Evolutionary conservation across 148 eudicot species (phyloP).

Genomic region (Chenopodium suecicum): DNA sequence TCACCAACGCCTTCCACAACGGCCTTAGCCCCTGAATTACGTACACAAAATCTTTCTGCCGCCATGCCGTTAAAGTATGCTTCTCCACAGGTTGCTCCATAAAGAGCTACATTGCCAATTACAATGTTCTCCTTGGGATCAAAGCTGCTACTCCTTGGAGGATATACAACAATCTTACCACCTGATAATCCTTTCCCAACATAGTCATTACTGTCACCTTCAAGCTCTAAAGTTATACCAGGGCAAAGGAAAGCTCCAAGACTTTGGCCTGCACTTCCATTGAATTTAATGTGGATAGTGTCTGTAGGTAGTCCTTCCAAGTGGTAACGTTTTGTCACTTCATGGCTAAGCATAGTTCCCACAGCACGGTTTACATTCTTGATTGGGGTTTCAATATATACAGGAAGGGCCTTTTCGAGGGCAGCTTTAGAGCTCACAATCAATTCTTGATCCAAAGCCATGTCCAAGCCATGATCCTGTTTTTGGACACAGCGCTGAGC

Average conservation of each 20-base stretch:
- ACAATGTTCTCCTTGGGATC: slow-evolving; percentile 98
- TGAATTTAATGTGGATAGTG: slow-evolving; percentile 84
- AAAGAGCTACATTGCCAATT: slow-evolving; percentile 95
- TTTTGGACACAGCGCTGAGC: slow-evolving; percentile 90
- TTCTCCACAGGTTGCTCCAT: slow-evolving; percentile 90
- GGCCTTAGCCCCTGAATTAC: slow-evolving; percentile 95
- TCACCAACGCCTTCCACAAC: slow-evolving; percentile 99
- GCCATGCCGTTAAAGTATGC: slow-evolving; percentile 99
- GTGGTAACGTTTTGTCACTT: slow-evolving; percentile 87
- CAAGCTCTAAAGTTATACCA: slow-evolving; percentile 90
- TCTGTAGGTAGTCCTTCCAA: slow-evolving; percentile 70
- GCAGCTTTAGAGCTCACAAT: slow-evolving; percentile 64
- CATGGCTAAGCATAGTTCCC: slow-evolving; percentile 99
- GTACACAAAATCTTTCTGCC: slow-evolving; percentile 93
- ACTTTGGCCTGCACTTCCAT: slow-evolving; percentile 98
- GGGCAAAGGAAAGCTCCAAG: slow-evolving; percentile 97
- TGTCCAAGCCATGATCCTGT: slow-evolving; percentile 94
- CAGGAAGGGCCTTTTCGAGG: slow-evolving; percentile 75
- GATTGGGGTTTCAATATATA: slow-evolving; percentile 77
- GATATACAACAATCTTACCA: slow-evolving; percentile 90
- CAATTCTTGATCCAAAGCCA: slow-evolving; percentile 82
- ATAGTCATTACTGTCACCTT: slow-evolving; percentile 99
- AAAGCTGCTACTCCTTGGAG: slow-evolving; percentile 79
- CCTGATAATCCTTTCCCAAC: slow-evolving; percentile 98
- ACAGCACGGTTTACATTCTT: slow-evolving; percentile 89